Evolutionary conservation across 2,329 filamentous ascomycete species (phyloP), one percentile per base, ranked within the genome.

Genomic region (Ustulina deusta): DNA sequence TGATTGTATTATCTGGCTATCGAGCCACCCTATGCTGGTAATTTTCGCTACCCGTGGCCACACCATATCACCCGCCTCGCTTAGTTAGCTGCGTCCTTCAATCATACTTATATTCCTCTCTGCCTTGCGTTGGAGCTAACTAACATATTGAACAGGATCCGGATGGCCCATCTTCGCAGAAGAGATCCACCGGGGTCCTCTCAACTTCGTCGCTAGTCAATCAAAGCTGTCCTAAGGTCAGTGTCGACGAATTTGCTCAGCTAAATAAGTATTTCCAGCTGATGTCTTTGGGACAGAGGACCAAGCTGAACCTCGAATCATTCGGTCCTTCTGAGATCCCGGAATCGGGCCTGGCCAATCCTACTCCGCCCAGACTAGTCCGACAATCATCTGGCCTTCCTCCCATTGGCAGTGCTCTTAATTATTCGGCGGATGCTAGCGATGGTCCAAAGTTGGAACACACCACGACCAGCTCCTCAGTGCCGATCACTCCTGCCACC

Each of bases 291-390:
- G 17, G 17, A 51, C 44, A 72, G 71, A 70, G 32, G 67, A 62
- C 44, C n/a, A 70, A 71, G 65, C 65, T 81, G 58, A 83, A 75
- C 68, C 83, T 85, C 72, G 83, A 86, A 38, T 51, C 74, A 3
- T 68, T 72, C 15, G 70, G 75, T 36, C 65, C 66, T 61, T 73
- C 77, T 10, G 75, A 74, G 6, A 69, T 77, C 11, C 69, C 75
- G 54, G 84, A 85, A 46, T 71, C 79, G 34, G 86, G 84, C 63
- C 83, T 85, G 9, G 89, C 94, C 84, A 92, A 96, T 74, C 90
- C 90, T 67, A 87, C 94, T 59, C 82, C 94, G 71, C 88, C 90
- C 63, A 91, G 90, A 76, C 84, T 95, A 55, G 88, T 88, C n/a
- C 90, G 94, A 78, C 91, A 93, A 74, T 88, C 91, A 74, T 82